Evolutionary conservation across 805 yeast species (phyloP).

Genomic region (Wickerhamomyces silvicola): DNA sequence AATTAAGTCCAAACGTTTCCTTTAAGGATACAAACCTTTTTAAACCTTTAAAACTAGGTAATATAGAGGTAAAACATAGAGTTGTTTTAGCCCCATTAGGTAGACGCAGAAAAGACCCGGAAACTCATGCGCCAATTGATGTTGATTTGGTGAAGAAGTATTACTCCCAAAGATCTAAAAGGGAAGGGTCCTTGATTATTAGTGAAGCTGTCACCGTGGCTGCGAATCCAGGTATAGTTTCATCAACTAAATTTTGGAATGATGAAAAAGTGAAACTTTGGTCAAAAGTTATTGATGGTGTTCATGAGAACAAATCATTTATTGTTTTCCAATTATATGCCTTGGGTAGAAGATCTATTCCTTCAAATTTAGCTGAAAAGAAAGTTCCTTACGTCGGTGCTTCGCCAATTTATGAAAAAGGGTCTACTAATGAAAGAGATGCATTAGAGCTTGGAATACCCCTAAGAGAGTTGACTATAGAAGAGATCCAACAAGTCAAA

Average conservation of each 20-base stretch:
- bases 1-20: too few species aligned
- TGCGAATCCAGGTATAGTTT: constrained; percentile 42
- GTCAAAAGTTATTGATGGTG: constrained; percentile 38
- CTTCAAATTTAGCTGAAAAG: constrained; percentile 26
- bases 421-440: constrained; percentile 25
- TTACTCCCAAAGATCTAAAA: constrained; percentile 46
- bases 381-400: constrained; percentile 32
- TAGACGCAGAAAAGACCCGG: too few species aligned
- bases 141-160: too few species aligned
- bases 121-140: too few species aligned
- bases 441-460: constrained; percentile 27
- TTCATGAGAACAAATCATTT: constrained; percentile 42
- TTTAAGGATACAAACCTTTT: too few species aligned
- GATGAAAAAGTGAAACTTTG: constrained; percentile 41
- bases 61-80: too few species aligned
- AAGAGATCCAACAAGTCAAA: constrained; percentile 25
- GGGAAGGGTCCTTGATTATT: constrained; percentile 50
- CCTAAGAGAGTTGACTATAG: constrained; percentile 27
- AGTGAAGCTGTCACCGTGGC: constrained; percentile 51
- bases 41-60: too few species aligned
- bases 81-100: too few species aligned
- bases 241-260: too few species aligned
- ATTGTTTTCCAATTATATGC: constrained; percentile 46
- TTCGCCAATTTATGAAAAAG: constrained; percentile 23
- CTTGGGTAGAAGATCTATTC: constrained; percentile 33